Evolutionary conservation across 192 early-diverging fungal genomes (phyloP).

Genomic region (Coemansia sp.): DNA sequence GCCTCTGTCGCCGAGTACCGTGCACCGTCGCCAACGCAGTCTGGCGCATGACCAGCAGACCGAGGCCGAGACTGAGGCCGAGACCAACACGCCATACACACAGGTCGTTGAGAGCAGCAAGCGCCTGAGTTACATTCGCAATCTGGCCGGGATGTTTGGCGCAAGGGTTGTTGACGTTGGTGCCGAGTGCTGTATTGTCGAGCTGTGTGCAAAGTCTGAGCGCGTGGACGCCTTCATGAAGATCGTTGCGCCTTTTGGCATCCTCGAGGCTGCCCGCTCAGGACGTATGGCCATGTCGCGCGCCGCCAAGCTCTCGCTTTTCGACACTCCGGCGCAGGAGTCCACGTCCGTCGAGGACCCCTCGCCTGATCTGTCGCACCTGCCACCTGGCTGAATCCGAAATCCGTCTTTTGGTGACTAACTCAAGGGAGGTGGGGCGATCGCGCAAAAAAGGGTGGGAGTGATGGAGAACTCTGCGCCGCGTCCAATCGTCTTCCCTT

Average conservation of each 20-base stretch:
- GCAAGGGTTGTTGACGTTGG: constrained; percentile 87
- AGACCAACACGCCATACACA: constrained; percentile 52
- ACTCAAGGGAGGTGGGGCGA: background rate
- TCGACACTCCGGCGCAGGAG: constrained; percentile 33
- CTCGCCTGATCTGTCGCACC: constrained; percentile 81
- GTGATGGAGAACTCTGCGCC: background rate
- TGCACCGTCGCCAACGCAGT: constrained; percentile 35
- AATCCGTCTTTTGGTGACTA: background rate
- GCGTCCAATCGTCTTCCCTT: background rate
- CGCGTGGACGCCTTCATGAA: constrained; percentile 91
- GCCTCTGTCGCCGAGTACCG: constrained; percentile 30
- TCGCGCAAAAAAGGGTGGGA: background rate
- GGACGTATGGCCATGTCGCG: constrained; percentile 98
- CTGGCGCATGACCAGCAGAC: constrained; percentile 20
- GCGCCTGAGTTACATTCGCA: constrained; percentile 50
- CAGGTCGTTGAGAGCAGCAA: constrained; percentile 70
- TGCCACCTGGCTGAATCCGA: constrained; percentile 82
- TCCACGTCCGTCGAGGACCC: constrained; percentile 36
- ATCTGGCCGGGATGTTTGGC: constrained; percentile 78
- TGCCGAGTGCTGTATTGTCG: constrained; percentile 77
- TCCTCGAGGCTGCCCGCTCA: constrained; percentile 91
- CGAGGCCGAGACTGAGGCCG: constrained; percentile 17
- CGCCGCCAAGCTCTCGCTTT: constrained; percentile 75
- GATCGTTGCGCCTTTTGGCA: constrained; percentile 91
- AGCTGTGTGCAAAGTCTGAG: constrained; percentile 85